Base-by-base conservation (phyloP, 192 early-diverging fungal species). In the Podila epigama region DNA sequence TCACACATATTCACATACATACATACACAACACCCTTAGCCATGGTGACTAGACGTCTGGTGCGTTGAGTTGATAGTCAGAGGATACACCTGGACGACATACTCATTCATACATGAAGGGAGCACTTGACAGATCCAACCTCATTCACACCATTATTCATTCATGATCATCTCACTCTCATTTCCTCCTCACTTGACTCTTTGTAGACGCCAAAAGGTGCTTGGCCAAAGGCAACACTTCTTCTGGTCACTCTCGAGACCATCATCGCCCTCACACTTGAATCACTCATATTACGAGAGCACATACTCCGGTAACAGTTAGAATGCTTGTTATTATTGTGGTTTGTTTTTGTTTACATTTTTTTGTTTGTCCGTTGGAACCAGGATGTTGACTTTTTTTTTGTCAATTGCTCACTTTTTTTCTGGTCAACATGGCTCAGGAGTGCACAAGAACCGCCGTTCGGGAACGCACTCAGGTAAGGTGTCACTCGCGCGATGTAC, bases 171-270 rank as follows among this genome's bases (percentile, higher is more conserved):
- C 32, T 25, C 22, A 58, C 27, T 4, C 31, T 27, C 16, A 18
- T 6, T 52, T 37, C 16, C 16, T 39, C 20, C 50, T 64, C 13
- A 29, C 12, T 44, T 60, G 59, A 8, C 16, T 32, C 22, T n/a
- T 22, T 33, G 16, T 29, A 77, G 73, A 68, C 33, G 20, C 22
- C 41, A 10, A 50, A 75, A 7, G 71, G 53, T 2, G 56, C 66
- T n/a, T 77, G 73, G 66, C 73, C 73, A 44, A 51, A 53, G 11
- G 73, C 73, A 28, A 68, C 73, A 2, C 39, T 77, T 20, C 6
- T 54, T 13, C 9, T 68, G 28, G 66, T 77, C 22, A 48, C 73
- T 9, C 48, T 77, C 1, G 54, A 77, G 54, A 53, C 50, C 0
- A 51, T 68, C n/a, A 12, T 42, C 11, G 42, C 32, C 3, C 36